These are phyloP conservation scores for Arachnopeziza araneosa DNA, from an alignment of 2,329 filamentous ascomycete species.

Conservation along the genomic window DNA sequence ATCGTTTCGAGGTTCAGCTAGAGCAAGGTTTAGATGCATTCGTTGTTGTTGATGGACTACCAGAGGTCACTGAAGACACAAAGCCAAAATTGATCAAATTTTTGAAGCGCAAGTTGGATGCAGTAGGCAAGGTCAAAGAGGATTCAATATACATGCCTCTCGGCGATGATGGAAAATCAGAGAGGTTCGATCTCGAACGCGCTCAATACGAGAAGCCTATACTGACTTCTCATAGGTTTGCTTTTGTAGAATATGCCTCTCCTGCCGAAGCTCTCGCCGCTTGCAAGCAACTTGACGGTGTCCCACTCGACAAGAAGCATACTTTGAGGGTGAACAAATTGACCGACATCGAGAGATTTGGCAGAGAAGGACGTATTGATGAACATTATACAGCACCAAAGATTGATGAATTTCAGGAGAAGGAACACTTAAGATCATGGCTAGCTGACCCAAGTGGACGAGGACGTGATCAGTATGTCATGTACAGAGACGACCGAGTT, in stretches of 20 bases:
- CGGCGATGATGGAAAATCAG: constrained; percentile 76
- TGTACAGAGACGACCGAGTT: constrained; percentile 88
- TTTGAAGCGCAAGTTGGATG: constrained; percentile 84
- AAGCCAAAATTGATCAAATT: constrained; percentile 96
- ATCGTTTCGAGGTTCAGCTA: constrained; percentile 91
- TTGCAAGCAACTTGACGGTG: constrained; percentile 79
- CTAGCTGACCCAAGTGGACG: constrained; percentile 73
- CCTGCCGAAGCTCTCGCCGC: constrained; percentile 85
- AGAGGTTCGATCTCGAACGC: constrained; percentile 57
- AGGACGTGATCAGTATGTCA: constrained; percentile 90
- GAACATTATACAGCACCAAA: constrained; percentile 81
- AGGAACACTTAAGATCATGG: constrained; percentile 93
- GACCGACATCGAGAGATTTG: constrained; percentile 94
- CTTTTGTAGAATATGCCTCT: constrained; percentile 94
- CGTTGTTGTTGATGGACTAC: constrained; percentile 91
- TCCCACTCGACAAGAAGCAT: constrained; percentile 94
- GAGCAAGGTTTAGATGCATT: constrained; percentile 96
- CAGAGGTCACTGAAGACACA: constrained; percentile 81
- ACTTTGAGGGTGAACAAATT: constrained; percentile 95
- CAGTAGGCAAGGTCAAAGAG: constrained; percentile 77
- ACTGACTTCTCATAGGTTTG: constrained; percentile 57
- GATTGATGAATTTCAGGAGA: constrained; percentile 80
- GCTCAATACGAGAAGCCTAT: background rate
- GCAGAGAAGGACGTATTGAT: constrained; percentile 86
- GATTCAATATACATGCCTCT: constrained; percentile 93